phyloP scores from a whole-genome alignment of 345 rosid species.

The Camelina hispida region DNA sequence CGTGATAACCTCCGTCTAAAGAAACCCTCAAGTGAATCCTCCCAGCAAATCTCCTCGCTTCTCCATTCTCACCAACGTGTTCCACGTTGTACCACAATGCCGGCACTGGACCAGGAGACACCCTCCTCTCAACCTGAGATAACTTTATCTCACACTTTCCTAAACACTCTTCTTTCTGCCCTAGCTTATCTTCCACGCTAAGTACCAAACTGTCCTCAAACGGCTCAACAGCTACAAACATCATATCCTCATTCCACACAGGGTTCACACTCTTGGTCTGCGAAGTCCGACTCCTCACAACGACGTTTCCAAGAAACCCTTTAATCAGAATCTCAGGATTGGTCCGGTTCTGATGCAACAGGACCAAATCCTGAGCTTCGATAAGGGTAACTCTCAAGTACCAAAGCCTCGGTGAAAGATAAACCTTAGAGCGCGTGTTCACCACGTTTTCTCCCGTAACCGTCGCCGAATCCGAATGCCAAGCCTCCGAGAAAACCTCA shows the following conservation, averaged over 20 bases:
- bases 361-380: constrained; percentile 59
- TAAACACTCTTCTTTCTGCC: constrained; percentile 45
- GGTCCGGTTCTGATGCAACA: constrained; percentile 37
- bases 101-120: constrained; percentile 33
- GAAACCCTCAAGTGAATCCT: constrained; percentile 56
- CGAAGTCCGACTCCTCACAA: constrained; percentile 42
- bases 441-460: constrained; percentile 36
- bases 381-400: constrained; percentile 51
- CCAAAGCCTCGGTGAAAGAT: constrained; percentile 53
- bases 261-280: constrained; percentile 37
- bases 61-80: neutral
- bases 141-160: constrained; percentile 53
- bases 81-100: constrained; percentile 52
- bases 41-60: constrained; percentile 41
- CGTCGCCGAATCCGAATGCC: constrained; percentile 45
- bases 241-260: constrained; percentile 49
- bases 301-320: constrained; percentile 50
- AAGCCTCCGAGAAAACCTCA: constrained; percentile 54
- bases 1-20: constrained; percentile 65
- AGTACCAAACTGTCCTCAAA: constrained; percentile 52
- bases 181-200: constrained; percentile 46
- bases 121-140: constrained; percentile 53
- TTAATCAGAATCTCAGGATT: constrained; percentile 51
- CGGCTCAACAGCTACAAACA: constrained; percentile 51
- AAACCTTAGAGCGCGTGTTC: constrained; percentile 41